These are phyloP conservation scores for Russula earlei DNA, from an alignment of 768 basidiomycete genomes.

Conservation along the genomic window DNA sequence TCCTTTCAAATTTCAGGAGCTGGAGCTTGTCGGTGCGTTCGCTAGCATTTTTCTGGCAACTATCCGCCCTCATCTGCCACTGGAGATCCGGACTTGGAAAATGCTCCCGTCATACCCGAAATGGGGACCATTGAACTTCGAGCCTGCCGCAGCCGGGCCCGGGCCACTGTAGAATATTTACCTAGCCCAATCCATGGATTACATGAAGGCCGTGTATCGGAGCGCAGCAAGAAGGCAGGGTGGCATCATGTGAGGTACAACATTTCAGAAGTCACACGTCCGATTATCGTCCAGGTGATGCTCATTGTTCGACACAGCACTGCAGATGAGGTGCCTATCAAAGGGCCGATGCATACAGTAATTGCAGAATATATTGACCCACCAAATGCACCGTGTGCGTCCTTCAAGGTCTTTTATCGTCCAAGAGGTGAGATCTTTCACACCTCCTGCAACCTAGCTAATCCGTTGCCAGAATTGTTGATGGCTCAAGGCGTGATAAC, in stretches of 20 bases:
- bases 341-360: background rate
- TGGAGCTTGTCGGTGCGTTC: constrained; percentile 10
- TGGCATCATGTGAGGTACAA: constrained; percentile 11
- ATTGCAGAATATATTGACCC: background rate
- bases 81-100: constrained; percentile 6
- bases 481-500: constrained; percentile 3
- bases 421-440: constrained; percentile 1
- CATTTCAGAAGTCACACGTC: background rate
- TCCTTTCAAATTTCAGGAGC: constrained; percentile 10
- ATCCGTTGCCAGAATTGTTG: background rate
- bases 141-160: background rate
- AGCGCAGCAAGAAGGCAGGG: constrained; percentile 14
- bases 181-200: background rate
- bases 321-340: background rate
- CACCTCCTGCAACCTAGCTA: background rate
- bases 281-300: background rate
- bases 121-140: constrained; percentile 12
- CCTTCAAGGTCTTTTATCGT: constrained; percentile 8
- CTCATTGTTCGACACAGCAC: background rate
- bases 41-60: background rate
- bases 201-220: constrained; percentile 5
- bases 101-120: constrained; percentile 1
- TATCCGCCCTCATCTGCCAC: background rate
- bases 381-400: background rate
- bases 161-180: too few species aligned